Evolutionary conservation across 306 rosid genomes (phyloP).

Genomic region (Dalbergia cultrata): DNA sequence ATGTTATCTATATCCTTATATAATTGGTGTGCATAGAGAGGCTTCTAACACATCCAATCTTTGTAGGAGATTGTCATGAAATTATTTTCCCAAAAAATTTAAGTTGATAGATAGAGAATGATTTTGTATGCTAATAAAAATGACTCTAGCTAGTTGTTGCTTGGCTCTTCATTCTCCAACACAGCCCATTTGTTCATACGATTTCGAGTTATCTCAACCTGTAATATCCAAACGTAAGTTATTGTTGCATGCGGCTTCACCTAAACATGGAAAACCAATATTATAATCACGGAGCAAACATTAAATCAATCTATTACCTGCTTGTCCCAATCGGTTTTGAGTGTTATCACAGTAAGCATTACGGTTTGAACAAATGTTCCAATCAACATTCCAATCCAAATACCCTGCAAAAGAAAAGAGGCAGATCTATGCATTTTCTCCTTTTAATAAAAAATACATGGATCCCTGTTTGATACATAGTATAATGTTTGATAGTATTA

Average conservation of each 20-base stretch:
- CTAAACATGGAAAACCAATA: not conserved
- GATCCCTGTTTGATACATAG: no score
- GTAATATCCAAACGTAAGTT: conserved; percentile 10
- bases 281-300: not conserved
- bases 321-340: conserved; percentile 69
- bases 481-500: no score
- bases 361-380: conserved; percentile 70
- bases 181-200: conserved; percentile 57
- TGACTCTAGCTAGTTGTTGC: conserved; percentile 15
- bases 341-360: conserved; percentile 50
- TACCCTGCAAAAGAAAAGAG: conserved; percentile 55
- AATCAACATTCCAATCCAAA: conserved; percentile 75
- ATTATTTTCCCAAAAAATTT: no score
- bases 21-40: no score
- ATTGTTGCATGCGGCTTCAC: not conserved
- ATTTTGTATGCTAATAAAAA: no score
- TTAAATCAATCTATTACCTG: conserved; percentile 51
- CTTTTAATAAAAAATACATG: not conserved
- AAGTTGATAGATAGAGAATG: no score
- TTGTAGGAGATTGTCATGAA: no score
- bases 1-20: no score
- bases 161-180: conserved; percentile 35
- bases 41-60: no score
- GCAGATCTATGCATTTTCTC: not conserved
- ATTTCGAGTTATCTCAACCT: conserved; percentile 53